Evolutionary conservation across 2,329 filamentous ascomycete species (phyloP), one percentile per base, ranked within the genome.

Genomic region (Biscogniauxia mediterranea): DNA sequence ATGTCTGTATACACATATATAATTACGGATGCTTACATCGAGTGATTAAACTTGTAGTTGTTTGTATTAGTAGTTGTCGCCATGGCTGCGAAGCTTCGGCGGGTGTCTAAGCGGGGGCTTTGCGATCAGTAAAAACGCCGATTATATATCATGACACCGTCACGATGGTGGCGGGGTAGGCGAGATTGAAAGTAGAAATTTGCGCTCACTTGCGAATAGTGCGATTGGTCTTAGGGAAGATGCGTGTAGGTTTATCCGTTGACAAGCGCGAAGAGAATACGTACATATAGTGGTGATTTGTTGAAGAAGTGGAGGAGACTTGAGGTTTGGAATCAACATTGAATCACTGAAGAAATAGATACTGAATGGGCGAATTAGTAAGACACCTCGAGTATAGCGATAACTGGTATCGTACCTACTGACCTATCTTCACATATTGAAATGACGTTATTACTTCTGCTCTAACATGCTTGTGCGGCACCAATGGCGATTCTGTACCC

Each of bases 41-140:
- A 90, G 81, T 95, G 91, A 78, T 95, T 94, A 75, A 89, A 82
- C 77, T 95, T 91, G 79, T 98, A 98, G 64, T 85, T 91, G 66
- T 81, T 82, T 1, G 84, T 80, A 66, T 97, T 86, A 0, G 93
- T 96, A 2, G 86, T 85, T 56, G 85, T 85, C 65, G 91, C 84
- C 86, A 86, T 86, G 67, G 78, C 80, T 69, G 79, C 78, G 52
- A 80, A 74, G 28, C 68, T 61, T 63, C 71, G 70, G 56, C 54
- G 55, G 51, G 54, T 56, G 26, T 52, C 66, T 67, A 11, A 49
- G 52, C 20, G 61, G 17, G 17, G 17, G 38, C 49, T 55, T 55
- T 23, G 46, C 17, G 20, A 20, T 20, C 51, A 61, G 57, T 58
- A 55, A 23, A 23, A 23, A 55, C 25, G 7, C 7, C 11, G 28